These are phyloP conservation scores for Takakia lepidozioides DNA, from an alignment of 225 moss, liverwort and hornwort species.

Conservation along the genomic window DNA sequence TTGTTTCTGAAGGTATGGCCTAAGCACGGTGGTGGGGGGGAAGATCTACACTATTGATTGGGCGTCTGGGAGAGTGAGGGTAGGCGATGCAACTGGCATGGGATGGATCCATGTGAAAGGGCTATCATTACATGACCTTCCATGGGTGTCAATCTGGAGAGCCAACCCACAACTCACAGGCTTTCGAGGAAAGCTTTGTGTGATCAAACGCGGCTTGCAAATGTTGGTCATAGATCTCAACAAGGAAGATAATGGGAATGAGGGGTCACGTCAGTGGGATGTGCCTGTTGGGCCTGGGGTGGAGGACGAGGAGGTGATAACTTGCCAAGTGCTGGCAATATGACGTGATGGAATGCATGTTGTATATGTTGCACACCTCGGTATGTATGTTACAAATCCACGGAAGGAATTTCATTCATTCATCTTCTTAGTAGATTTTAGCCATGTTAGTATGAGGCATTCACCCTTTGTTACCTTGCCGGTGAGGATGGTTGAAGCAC, in stretches of 20 bases:
- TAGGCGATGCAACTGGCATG: slow-evolving; percentile 25
- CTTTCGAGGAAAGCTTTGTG: slow-evolving; percentile 31
- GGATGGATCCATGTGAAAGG: slow-evolving; percentile 46
- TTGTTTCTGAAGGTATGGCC: slow-evolving; percentile 37
- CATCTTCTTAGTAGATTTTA: too few species aligned
- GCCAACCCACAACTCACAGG: slow-evolving; percentile 55
- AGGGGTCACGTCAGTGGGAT: slow-evolving; percentile 28
- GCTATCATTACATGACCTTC: slow-evolving; percentile 37
- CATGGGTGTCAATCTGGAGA: slow-evolving; percentile 44
- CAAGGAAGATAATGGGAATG: slow-evolving; percentile 12
- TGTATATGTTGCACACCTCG: too few species aligned
- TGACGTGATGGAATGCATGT: too few species aligned
- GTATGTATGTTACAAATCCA: too few species aligned
- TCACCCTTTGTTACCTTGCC: too few species aligned
- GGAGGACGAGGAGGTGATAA: slow-evolving; percentile 42
- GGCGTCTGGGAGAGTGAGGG: slow-evolving; percentile 50
- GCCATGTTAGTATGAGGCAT: too few species aligned
- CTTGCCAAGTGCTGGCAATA: slow-evolving; percentile 41
- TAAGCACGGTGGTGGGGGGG: slow-evolving; percentile 51
- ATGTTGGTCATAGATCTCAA: slow-evolving; percentile 42
- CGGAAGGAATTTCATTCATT: too few species aligned
- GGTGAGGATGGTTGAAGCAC: too few species aligned
- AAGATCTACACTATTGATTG: slow-evolving; percentile 58
- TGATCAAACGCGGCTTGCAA: slow-evolving; percentile 44
- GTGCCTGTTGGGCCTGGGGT: slow-evolving; percentile 26